phyloP scores from a whole-genome alignment of 768 basidiomycete species.

The Termitomyces sp. region DNA sequence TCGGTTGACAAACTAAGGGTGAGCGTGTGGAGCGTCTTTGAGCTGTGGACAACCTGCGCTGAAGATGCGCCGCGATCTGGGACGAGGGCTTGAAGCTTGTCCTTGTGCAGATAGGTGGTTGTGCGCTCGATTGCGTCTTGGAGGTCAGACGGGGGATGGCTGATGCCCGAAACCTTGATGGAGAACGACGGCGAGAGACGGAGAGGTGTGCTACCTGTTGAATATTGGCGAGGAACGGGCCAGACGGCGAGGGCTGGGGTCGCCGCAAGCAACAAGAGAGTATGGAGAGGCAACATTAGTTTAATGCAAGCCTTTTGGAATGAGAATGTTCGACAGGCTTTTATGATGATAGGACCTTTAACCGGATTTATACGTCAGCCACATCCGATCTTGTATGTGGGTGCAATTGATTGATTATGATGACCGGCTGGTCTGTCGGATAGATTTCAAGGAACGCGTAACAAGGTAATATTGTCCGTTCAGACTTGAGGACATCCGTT shows the following conservation, averaged over 20 bases:
- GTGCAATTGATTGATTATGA: background rate
- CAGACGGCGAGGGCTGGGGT: constrained; percentile 25
- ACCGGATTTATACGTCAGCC: constrained; percentile 6
- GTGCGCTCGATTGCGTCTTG: constrained; percentile 47
- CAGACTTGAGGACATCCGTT: background rate
- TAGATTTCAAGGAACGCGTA: background rate
- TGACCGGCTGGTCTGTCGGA: background rate
- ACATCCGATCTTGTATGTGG: background rate
- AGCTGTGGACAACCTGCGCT: constrained; percentile 29
- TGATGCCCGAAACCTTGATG: constrained; percentile 36
- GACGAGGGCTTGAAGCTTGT: constrained; percentile 55
- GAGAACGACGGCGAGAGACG: constrained; percentile 29
- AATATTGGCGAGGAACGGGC: constrained; percentile 36
- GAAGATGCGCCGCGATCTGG: constrained; percentile 56
- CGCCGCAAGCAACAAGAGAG: constrained; percentile 16
- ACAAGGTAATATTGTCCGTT: background rate
- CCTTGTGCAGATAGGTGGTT: constrained; percentile 33
- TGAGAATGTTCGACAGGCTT: background rate
- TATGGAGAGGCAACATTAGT: constrained; percentile 11
- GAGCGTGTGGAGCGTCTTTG: constrained; percentile 37
- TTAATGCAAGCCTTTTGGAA: background rate
- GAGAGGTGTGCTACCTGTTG: constrained; percentile 32
- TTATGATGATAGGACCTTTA: background rate
- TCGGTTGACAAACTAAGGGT: constrained; percentile 33
- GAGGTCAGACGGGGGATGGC: constrained; percentile 48